Percentiles rank a stretch among this genome's conserved stretches.
phyloP scores from a whole-genome alignment of 2,329 filamentous ascomycete species.

The Myotisia sp. region DNA sequence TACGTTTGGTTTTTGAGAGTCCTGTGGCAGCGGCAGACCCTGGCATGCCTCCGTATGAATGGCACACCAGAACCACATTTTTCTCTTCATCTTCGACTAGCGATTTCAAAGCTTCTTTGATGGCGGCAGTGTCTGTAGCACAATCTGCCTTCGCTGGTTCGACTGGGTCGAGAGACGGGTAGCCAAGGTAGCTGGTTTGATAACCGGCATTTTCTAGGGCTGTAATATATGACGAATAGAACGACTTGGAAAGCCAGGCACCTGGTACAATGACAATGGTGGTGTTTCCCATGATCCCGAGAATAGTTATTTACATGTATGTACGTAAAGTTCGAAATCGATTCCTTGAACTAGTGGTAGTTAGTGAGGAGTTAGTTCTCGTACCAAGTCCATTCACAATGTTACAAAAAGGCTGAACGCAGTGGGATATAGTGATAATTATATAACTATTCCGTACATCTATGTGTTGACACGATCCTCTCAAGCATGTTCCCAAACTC shows the following conservation, averaged over 20 bases:
- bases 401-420: too few species aligned
- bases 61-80: conserved; percentile 23
- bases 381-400: too few species aligned
- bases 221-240: conserved; percentile 15
- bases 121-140: conserved; percentile 16
- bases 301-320: too few species aligned
- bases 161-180: conserved; percentile 9
- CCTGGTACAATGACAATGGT: conserved; percentile 25
- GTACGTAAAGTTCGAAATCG: too few species aligned
- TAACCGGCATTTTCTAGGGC: conserved; percentile 23
- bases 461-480: too few species aligned
- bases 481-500: too few species aligned
- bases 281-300: conserved; percentile 15
- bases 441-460: too few species aligned
- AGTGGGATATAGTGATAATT: too few species aligned
- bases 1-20: conserved; percentile 8
- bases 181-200: conserved; percentile 6
- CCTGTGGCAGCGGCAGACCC: conserved; percentile 19
- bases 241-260: conserved; percentile 20
- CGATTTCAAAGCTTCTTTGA: conserved; percentile 15
- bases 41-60: conserved; percentile 26
- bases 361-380: too few species aligned
- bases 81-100: conserved; percentile 20
- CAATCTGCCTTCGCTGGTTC: conserved; percentile 12
- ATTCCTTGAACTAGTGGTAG: too few species aligned